Conservation (phyloP, 177 flowering plant species). For the Tripterygium wilfordii region DNA sequence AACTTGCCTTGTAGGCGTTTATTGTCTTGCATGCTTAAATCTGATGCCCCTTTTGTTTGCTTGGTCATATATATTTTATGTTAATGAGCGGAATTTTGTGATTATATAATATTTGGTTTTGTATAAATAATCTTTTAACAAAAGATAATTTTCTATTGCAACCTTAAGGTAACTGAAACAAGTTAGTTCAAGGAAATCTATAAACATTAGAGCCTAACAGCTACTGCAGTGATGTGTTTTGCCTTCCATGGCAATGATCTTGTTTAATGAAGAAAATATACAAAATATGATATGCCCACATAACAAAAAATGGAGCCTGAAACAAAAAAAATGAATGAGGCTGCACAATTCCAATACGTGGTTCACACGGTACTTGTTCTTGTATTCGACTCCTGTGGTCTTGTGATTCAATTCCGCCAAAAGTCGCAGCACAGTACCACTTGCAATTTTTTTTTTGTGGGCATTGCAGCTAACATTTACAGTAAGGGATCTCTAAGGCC, state of each 20-base stretch:
- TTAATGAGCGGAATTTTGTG: no score
- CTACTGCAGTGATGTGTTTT: background rate
- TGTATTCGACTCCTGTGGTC: no score
- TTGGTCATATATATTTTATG: no score
- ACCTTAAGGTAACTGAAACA: slow-evolving; percentile 1
- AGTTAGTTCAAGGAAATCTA: slow-evolving; percentile 4
- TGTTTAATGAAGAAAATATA: no score
- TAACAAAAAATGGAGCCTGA: slow-evolving; percentile 5
- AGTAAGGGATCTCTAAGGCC: no score
- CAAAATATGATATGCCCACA: slow-evolving; percentile 17
- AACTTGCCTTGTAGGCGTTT: no score
- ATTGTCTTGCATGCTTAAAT: background rate
- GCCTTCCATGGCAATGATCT: slow-evolving; percentile 1
- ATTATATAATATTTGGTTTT: background rate
- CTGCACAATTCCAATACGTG: slow-evolving; percentile 12
- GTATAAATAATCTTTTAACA: background rate
- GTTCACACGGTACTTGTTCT: background rate
- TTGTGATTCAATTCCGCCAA: no score
- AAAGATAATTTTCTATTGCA: slow-evolving; percentile 8
- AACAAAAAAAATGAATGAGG: slow-evolving; percentile 3
- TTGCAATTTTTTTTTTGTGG: no score
- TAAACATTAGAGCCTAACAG: slow-evolving; percentile 1
- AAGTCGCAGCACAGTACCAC: no score
- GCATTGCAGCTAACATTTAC: no score
- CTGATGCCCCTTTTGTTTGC: no score